Evolutionary conservation across 2,329 filamentous ascomycete species (phyloP), one percentile per base, ranked within the genome.

Genomic region (Aspergillus sp.): DNA sequence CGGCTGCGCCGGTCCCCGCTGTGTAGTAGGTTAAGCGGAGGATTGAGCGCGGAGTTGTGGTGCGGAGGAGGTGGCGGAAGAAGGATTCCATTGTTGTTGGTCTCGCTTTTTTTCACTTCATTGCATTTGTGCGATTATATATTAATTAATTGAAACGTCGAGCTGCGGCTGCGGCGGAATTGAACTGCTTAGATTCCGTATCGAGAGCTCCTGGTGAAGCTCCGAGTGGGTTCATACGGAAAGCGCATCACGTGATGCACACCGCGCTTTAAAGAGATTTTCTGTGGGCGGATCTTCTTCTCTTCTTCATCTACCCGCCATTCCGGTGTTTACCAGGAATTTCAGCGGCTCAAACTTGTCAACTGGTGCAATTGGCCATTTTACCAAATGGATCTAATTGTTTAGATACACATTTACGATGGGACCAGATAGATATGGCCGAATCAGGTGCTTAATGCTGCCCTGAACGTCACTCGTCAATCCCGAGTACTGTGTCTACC

Each of bases 1-100:
- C 67, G 42, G 71, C 70, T 64, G 73, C 76, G 62, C 73, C 74
- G 4, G 70, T 37, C 47, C 73, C 73, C 20, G 69, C 30, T 34
- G 67, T 64, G 64, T 75, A 68, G 56, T 74, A 55, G 17, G 67
- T 22, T 5, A 17, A 17, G 4, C 11, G 20, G 41, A 40, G 44
- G 15, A 33, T 8, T 22, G 33, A 12, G 42, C 51, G 51, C 13
- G 34, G 44, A 15, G 19, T 46, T 12, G 64, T 69, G 50, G 62
- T 46, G 24, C 46, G 54, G 6, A 75, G 63, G n/a, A 59, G 53
- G 41, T 59, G 56, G 58, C 73, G 71, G 48, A 74, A 59, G 37
- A 70, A n/a, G 17, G 54, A 61, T 51, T 72, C 68, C 70, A 73
- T 73, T 57, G 41, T 41, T 11, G 27, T 24, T 33, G 17, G 45